phyloP scores from a whole-genome alignment of 2,329 filamentous ascomycete species.

The Rutstroemia sp. region DNA sequence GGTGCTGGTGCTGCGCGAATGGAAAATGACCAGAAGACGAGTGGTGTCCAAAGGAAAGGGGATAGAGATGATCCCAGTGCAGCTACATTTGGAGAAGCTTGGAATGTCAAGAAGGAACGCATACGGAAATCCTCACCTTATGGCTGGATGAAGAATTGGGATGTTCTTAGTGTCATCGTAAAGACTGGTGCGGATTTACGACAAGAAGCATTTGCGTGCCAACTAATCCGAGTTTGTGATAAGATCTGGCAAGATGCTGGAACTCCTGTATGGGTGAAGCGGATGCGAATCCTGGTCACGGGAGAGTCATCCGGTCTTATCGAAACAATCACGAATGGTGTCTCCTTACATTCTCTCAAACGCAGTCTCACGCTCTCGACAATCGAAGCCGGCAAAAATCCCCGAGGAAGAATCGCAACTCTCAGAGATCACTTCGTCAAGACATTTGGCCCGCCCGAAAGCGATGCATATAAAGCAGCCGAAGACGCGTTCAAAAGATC shows the following conservation, averaged over 20 bases:
- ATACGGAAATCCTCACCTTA: slow-evolving; percentile 79
- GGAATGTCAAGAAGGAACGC: slow-evolving; percentile 76
- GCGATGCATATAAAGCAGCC: slow-evolving; percentile 61
- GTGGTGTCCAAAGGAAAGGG: slow-evolving; percentile 70
- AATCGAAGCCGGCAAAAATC: slow-evolving; percentile 66
- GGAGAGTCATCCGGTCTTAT: slow-evolving; percentile 79
- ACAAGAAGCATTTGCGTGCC: slow-evolving; percentile 81
- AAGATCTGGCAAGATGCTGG: slow-evolving; percentile 73
- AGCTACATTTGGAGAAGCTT: slow-evolving; percentile 80
- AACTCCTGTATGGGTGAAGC: slow-evolving; percentile 78
- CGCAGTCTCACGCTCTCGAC: slow-evolving; percentile 70
- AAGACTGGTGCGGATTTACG: slow-evolving; percentile 78
- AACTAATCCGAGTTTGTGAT: slow-evolving; percentile 73
- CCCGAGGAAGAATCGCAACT: slow-evolving; percentile 68
- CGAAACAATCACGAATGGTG: slow-evolving; percentile 82
- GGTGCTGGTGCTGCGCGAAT: slow-evolving; percentile 74
- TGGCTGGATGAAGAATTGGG: slow-evolving; percentile 87
- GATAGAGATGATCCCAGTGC: slow-evolving; percentile 81
- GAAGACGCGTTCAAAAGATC: slow-evolving; percentile 74
- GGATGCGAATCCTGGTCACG: slow-evolving; percentile 80
- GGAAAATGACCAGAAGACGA: slow-evolving; percentile 86
- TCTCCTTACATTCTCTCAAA: slow-evolving; percentile 80
- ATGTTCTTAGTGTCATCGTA: slow-evolving; percentile 78
- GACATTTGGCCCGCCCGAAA: slow-evolving; percentile 65
- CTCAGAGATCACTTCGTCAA: slow-evolving; percentile 77